These are phyloP conservation scores for Aleurites moluccanus DNA, from an alignment of 441 rosid genomes.

Conservation along the genomic window DNA sequence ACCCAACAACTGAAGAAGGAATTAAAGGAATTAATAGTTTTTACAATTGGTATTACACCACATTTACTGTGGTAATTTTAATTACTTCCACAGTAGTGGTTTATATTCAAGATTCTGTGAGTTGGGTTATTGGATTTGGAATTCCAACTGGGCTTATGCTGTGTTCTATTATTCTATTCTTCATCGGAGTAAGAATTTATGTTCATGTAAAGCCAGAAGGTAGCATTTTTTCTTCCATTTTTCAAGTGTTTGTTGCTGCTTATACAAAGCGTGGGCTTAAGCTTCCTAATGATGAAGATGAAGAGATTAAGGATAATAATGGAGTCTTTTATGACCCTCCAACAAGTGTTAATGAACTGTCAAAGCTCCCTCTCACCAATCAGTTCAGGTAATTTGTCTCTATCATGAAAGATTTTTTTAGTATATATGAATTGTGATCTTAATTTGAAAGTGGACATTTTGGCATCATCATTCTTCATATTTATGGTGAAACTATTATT, in stretches of 20 bases:
- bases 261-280: constrained; percentile 45
- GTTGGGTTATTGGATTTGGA: constrained; percentile 74
- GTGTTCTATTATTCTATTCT: constrained; percentile 49
- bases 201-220: constrained; percentile 60
- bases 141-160: constrained; percentile 61
- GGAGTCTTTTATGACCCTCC: constrained; percentile 56
- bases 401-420: not conserved
- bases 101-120: constrained; percentile 71
- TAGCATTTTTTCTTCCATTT: constrained; percentile 53
- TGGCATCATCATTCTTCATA: too few species aligned
- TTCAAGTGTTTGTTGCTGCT: constrained; percentile 55
- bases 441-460: too few species aligned
- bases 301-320: not conserved
- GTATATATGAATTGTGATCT: too few species aligned
- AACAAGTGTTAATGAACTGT: constrained; percentile 20
- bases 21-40: constrained; percentile 65
- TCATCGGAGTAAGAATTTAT: constrained; percentile 55
- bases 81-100: constrained; percentile 57
- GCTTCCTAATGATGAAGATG: constrained; percentile 29
- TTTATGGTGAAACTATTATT: too few species aligned
- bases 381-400: constrained; percentile 48
- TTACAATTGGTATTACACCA: constrained; percentile 79
- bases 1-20: constrained; percentile 64
- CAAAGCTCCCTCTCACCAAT: constrained; percentile 52
- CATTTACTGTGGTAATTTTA: constrained; percentile 61